phyloP scores from a whole-genome alignment of 148 eudicot genomes.

The Silene conica region DNA sequence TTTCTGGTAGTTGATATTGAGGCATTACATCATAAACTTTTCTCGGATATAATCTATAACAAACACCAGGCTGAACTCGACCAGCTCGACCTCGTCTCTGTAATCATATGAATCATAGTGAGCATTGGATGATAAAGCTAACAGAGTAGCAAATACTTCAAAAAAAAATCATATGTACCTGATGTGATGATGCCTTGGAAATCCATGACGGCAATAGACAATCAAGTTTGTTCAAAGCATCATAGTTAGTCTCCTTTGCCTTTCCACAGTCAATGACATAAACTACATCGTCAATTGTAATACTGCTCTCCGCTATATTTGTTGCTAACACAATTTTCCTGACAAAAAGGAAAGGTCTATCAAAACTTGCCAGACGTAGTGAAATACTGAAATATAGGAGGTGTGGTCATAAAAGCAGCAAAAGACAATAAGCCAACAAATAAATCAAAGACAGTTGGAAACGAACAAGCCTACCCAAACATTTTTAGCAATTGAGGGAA shows the following conservation, averaged over 20 bases:
- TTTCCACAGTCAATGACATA: slow-evolving; percentile 95
- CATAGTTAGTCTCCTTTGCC: slow-evolving; percentile 98
- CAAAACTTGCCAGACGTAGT: background rate
- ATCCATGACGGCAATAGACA: slow-evolving; percentile 97
- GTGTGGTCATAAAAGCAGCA: background rate
- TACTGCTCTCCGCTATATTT: slow-evolving; percentile 96
- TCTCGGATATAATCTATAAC: slow-evolving; percentile 86
- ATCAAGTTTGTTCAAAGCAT: slow-evolving; percentile 95
- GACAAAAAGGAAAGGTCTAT: slow-evolving; percentile 19
- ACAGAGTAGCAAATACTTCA: background rate
- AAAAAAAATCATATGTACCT: slow-evolving; percentile 43
- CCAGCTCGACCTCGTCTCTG: slow-evolving; percentile 99
- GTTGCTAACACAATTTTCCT: slow-evolving; percentile 96
- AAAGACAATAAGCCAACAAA: slow-evolving; percentile 2
- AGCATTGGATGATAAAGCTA: slow-evolving; percentile 2
- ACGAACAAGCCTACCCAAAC: background rate
- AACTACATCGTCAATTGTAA: slow-evolving; percentile 94
- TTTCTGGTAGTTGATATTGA: slow-evolving; percentile 94
- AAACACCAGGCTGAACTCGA: slow-evolving; percentile 93
- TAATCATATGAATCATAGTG: slow-evolving; percentile 12
- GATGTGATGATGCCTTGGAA: slow-evolving; percentile 99
- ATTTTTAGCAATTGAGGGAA: background rate
- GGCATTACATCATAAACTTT: slow-evolving; percentile 81
- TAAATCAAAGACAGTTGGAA: background rate
- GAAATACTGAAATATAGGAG: background rate